Conservation (phyloP, 1,284 basidiomycete species). For the Melampsora americana region DNA sequence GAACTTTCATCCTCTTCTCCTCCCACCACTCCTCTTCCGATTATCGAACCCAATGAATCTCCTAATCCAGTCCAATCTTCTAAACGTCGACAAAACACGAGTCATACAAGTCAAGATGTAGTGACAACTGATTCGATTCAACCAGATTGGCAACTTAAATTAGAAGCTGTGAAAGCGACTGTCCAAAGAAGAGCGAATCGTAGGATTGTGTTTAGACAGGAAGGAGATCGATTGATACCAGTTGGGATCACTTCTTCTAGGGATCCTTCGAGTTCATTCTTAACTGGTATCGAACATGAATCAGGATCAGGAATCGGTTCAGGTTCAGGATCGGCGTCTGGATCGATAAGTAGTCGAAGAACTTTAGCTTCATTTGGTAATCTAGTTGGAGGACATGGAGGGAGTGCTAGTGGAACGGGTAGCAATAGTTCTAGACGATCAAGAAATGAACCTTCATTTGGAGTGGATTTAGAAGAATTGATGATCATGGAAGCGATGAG, state of each 20-base stretch:
- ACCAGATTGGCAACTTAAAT: constrained; percentile 89
- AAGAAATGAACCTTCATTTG: constrained; percentile 22
- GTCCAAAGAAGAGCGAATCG: constrained; percentile 86
- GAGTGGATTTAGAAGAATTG: constrained; percentile 60
- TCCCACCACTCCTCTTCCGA: constrained; percentile 40
- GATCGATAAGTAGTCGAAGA: constrained; percentile 36
- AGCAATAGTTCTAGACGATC: constrained; percentile 45
- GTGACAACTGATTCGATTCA: constrained; percentile 60
- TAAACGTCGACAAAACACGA: constrained; percentile 30
- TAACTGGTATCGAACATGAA: constrained; percentile 60
- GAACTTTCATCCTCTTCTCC: not conserved
- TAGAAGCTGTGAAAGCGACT: constrained; percentile 80
- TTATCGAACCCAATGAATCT: constrained; percentile 30
- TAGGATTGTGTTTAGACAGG: constrained; percentile 96
- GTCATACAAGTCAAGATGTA: constrained; percentile 63
- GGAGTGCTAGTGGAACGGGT: constrained; percentile 40
- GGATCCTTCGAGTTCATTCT: constrained; percentile 59
- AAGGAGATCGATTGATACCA: constrained; percentile 92
- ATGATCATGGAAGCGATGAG: constrained; percentile 99
- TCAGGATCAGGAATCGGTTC: constrained; percentile 58
- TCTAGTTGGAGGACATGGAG: constrained; percentile 46
- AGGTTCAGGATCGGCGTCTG: not conserved
- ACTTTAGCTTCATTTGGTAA: constrained; percentile 22
- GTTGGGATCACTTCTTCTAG: constrained; percentile 74
- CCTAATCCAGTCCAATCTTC: constrained; percentile 31